Evolutionary conservation across 371 early-diverging fungal species (phyloP), one percentile per base, ranked within the genome.

Genomic region (Dichotomocladium elegans): DNA sequence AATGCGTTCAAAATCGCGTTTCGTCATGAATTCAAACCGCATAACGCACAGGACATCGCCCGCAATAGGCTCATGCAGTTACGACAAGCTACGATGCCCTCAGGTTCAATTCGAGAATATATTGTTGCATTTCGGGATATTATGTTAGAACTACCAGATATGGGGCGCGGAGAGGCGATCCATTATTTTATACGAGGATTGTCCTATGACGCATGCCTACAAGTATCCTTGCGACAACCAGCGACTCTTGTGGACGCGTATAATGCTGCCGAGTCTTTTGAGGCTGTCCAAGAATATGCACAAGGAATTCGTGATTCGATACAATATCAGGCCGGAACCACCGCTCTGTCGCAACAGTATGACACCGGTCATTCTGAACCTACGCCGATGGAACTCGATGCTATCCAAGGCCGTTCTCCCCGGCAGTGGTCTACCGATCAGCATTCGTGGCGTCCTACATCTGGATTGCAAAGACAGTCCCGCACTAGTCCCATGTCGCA

Each of bases 141-240:
- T n/a, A n/a, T n/a, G n/a, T n/a, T n/a, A n/a, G n/a, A n/a, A n/a
- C n/a, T 58, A n/a, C 47, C 52, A n/a, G 45, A 44, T 1, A 57
- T 57, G 51, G 15, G 17, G 17, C 47, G 47, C 5, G 25, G 40
- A 25, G 58, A 58, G 17, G 52, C 53, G 3, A 15, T 34, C 3
- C 34, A 47, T 8, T 24, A 40, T 12, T 58, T 58, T 25, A 31
- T 53, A 6, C 4, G 24, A 15, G 58, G 58, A 33, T 21, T n/a
- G n/a, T n/a, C n/a, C n/a, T n/a, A n/a, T n/a, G n/a, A n/a, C n/a
- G n/a, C n/a, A n/a, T n/a, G n/a, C 6, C 8, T 44, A 3, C 27
- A 24, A 27, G 45, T 44, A 12, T 17, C 29, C 4, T 2, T 44
- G 4, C 10, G 17, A 4, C 4, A 26, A 3, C 45, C 25, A 5